Evolutionary conservation across 2,329 filamentous ascomycete species (phyloP), one percentile per base, ranked within the genome.

Genomic region (Biscogniauxia mediterranea): DNA sequence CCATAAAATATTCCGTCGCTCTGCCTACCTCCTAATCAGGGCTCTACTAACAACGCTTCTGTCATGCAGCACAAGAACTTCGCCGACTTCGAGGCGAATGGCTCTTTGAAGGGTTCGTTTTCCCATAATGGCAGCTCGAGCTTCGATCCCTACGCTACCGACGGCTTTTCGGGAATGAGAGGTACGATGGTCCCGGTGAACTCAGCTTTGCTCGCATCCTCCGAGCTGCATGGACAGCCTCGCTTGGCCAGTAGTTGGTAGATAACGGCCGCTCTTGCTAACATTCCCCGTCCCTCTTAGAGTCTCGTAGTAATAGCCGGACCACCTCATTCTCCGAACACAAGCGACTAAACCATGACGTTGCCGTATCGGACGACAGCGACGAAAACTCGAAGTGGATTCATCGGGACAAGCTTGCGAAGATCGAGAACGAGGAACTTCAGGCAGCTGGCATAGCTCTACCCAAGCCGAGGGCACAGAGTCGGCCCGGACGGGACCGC

Each of bases 361-460:
- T 66, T 38, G 61, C 67, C 21, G 70, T 73, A 38, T 56, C 72
- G 58, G 69, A 70, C 11, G 67, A 67, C 8, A 78, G 81, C 38
- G 77, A 80, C 38, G 87, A 89, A 63, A 82, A 86, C 63, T 90
- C 87, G 32, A 89, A 91, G 74, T 95, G 91, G 91, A 94, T 95
- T 69, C 91, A 95, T 71, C 82, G 91, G 60, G 91, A 95, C 76
- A 94, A 94, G 77, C 78, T 95, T 63, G 91, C 90, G 58, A 86
- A 85, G 71, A 95, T 94, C 68, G 91, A 95, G 76, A 94, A 81
- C 68, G 84, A 88, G 70, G 91, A 95, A 76, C 82, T 95, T 64
- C 89, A 92, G 73, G 90, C 90, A 61, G 90, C 90, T 6, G 91
- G 91, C 28, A 87, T 93, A 68, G 80, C 84, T 56, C 71, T 89